A percentile compares a stretch with the other conserved stretches of the same genome.
These are phyloP conservation scores for Fusarium continuum DNA, from an alignment of 2,329 filamentous ascomycete species.

Conservation along the genomic window DNA sequence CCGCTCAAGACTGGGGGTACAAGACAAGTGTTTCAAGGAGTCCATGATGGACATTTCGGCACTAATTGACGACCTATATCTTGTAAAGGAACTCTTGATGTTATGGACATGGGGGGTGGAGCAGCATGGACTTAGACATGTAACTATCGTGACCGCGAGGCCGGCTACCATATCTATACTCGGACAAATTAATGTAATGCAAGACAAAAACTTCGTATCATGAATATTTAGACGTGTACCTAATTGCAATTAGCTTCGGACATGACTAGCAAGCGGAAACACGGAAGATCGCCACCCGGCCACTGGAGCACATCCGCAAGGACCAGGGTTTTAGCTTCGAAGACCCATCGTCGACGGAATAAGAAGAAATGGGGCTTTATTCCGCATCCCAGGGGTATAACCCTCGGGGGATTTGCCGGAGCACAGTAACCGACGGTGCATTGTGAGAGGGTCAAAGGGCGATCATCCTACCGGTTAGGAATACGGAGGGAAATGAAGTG, in stretches of 20 bases:
- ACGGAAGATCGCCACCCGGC: conserved; percentile 16
- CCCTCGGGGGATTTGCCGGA: neutral
- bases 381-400: neutral
- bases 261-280: neutral
- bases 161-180: neutral
- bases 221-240: neutral
- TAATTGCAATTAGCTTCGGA: neutral
- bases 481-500: no score
- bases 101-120: neutral
- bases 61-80: neutral
- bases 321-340: neutral
- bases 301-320: neutral
- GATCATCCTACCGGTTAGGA: neutral
- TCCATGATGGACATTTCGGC: neutral
- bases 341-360: neutral
- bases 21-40: conserved; percentile 8
- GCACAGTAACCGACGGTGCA: neutral
- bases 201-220: neutral
- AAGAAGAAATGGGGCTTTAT: no score
- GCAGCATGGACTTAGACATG: neutral
- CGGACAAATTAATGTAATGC: conserved; percentile 12
- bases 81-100: neutral
- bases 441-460: neutral
- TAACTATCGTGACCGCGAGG: neutral
- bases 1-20: conserved; percentile 30